Evolutionary conservation across 1,284 basidiomycete species (phyloP), one percentile per base, ranked within the genome.

Genomic region (Earliella scabrosa): DNA sequence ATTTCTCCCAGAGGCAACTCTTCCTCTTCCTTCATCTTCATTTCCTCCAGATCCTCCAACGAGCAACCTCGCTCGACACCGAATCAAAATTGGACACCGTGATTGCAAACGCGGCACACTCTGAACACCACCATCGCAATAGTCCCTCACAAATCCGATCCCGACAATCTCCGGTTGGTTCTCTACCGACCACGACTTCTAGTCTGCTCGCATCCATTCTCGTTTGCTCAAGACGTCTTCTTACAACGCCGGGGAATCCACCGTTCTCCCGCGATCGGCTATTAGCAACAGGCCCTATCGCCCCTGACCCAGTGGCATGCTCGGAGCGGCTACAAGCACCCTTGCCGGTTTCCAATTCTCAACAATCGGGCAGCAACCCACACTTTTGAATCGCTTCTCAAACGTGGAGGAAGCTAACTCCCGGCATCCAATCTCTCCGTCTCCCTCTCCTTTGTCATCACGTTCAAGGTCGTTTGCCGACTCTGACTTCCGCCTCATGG

Each of bases 341-440:
- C 52, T 67, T 27, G 34, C 57, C 13, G 53, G 32, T 43, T 67
- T 69, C 50, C 60, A 52, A 20, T 69, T 67, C 47, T 46, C 38
- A 18, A 55, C 45, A 16, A 69, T 69, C 29, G 67, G 67, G 7
- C 54, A 64, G 41, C 44, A 44, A 6, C 66, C 67, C 18, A 18
- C 61, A 2, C 58, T 68, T 14, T 39, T 66, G 26, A 55, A 50
- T 7, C 63, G 67, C 18, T 20, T 54, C 16, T 65, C 49, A 43
- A 50, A 31, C 13, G 35, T 45, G 11, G 45, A 56, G 29, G 39
- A 49, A 9, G 16, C 40, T 14, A 32, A 47, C 31, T 3, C 13
- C 27, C 57, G 62, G 21, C 54, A 41, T 18, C 36, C 34, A 18
- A 32, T 45, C 13, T 66, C 64, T 1, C 56, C 59, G 1, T 29